Conservation (phyloP, 2,329 filamentous ascomycete genomes). For the Pseudophaeomoniella oleicola region DNA sequence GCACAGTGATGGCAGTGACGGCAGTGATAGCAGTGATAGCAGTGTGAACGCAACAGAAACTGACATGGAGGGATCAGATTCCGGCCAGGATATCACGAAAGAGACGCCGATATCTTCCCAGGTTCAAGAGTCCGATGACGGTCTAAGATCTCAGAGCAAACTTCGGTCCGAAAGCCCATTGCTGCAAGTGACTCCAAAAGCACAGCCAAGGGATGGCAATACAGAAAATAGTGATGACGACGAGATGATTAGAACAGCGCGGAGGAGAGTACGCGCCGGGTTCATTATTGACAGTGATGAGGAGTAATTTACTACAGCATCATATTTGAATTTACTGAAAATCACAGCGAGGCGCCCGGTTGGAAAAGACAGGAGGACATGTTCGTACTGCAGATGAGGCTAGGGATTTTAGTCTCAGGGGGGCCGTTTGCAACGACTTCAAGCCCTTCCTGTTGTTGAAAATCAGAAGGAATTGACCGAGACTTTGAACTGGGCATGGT, state of each 20-base stretch:
- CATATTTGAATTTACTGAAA: no score
- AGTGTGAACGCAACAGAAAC: no score
- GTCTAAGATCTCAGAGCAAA: not conserved
- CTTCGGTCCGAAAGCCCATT: not conserved
- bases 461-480: no score
- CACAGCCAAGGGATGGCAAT: not conserved
- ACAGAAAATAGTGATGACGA: not conserved
- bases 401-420: no score
- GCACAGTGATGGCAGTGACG: no score
- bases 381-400: no score
- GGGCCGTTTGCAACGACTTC: no score
- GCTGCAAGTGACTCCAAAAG: not conserved
- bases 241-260: not conserved
- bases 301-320: not conserved
- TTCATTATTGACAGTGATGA: not conserved
- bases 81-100: not conserved
- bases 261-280: not conserved
- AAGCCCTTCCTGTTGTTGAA: no score
- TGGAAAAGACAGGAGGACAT: no score
- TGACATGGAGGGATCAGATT: not conserved
- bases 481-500: no score
- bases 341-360: no score
- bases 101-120: not conserved
- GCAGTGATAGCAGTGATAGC: not conserved
- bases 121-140: not conserved